Percentiles rank a stretch among this genome's conserved stretches.
Evolutionary conservation across 352 stramenopile species (phyloP).

Genomic region (Globisporangium alternatum): DNA sequence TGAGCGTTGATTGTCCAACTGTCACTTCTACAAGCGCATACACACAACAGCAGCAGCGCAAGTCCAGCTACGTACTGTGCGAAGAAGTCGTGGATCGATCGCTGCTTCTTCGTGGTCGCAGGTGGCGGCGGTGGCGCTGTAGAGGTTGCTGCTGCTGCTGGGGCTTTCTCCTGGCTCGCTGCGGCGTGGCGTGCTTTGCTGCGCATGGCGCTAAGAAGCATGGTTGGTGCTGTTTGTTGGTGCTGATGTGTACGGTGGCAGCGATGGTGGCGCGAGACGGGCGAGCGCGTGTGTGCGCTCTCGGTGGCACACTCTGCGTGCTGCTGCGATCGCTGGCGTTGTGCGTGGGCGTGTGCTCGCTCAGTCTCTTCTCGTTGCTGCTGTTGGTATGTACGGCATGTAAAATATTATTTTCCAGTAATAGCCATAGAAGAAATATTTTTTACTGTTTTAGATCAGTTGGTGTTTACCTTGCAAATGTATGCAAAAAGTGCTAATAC

Average conservation of each 20-base stretch:
- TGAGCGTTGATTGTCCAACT: neutral
- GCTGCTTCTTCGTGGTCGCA: conserved; percentile 65
- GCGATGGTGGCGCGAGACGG: neutral
- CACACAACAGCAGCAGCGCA: neutral
- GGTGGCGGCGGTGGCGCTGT: conserved; percentile 7
- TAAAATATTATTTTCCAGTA: no score
- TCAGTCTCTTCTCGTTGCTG: conserved; percentile 3
- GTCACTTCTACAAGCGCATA: neutral
- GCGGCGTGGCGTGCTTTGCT: conserved; percentile 26
- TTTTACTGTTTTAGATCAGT: no score
- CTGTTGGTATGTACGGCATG: no score
- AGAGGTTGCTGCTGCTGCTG: neutral
- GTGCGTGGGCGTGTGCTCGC: neutral
- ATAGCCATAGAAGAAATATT: no score
- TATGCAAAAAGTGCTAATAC: no score
- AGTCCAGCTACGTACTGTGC: conserved; percentile 28
- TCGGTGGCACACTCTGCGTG: neutral
- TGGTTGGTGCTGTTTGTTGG: neutral
- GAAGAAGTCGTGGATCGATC: conserved; percentile 87
- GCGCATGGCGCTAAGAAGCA: conserved; percentile 38
- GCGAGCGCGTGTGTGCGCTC: neutral
- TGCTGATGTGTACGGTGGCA: neutral
- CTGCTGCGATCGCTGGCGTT: neutral
- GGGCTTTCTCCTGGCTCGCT: conserved; percentile 12
- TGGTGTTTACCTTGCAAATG: no score